These are phyloP conservation scores for Platismatia glauca DNA, from an alignment of 495 filamentous ascomycete genomes.

Conservation along the genomic window DNA sequence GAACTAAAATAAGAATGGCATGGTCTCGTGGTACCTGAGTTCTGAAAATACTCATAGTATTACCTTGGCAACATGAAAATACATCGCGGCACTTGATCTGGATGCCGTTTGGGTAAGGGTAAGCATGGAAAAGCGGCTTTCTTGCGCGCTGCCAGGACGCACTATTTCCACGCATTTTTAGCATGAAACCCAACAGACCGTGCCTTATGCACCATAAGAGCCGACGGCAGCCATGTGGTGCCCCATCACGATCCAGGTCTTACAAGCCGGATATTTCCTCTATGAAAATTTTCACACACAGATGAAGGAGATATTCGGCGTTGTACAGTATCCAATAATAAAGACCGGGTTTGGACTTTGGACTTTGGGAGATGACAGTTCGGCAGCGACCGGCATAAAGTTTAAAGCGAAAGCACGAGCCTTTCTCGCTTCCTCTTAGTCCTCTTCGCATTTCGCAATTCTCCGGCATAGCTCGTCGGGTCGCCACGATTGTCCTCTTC, in stretches of 20 bases:
- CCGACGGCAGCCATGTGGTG: not conserved
- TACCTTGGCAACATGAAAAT: not conserved
- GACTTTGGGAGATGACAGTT: not conserved
- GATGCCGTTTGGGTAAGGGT: not conserved
- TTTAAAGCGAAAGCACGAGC: not conserved
- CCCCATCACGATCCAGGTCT: not conserved
- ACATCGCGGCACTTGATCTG: not conserved
- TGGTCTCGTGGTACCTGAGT: not conserved
- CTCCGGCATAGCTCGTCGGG: not conserved
- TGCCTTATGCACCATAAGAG: not conserved
- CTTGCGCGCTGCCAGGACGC: too few relatives aligned
- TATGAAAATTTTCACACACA: not conserved
- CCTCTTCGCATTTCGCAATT: not conserved
- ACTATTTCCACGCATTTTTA: not conserved
- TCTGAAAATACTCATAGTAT: not conserved
- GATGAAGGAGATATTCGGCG: not conserved
- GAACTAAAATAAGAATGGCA: not conserved
- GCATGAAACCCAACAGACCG: not conserved
- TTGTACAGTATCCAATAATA: too few relatives aligned
- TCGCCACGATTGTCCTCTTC: not conserved
- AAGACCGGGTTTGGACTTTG: too few relatives aligned
- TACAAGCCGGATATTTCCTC: not conserved
- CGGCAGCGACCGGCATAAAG: not conserved
- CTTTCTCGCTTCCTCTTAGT: not conserved
- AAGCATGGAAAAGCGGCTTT: not conserved